Evolutionary conservation across 805 yeast species (phyloP).

Genomic region (Ascoidea tarda): DNA sequence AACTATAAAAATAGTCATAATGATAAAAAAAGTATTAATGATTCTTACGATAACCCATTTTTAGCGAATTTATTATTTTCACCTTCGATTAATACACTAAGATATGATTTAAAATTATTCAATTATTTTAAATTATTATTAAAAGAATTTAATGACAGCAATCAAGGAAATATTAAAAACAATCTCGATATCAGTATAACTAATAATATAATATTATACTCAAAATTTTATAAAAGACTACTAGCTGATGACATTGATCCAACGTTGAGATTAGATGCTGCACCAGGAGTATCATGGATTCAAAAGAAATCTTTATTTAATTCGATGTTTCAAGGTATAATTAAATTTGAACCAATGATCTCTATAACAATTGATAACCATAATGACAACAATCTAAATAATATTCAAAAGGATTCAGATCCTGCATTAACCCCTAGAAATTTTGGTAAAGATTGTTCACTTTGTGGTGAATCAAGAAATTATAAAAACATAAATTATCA

Average conservation of each 20-base stretch:
- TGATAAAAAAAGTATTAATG: no score
- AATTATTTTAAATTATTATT: conserved; percentile 22
- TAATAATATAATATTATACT: neutral
- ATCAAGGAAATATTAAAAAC: neutral
- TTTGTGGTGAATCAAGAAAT: conserved; percentile 71
- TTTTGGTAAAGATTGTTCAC: conserved; percentile 56
- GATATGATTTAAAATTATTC: conserved; percentile 26
- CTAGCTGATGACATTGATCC: conserved; percentile 74
- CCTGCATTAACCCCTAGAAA: conserved; percentile 79
- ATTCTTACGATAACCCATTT: neutral
- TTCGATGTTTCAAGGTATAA: conserved; percentile 65
- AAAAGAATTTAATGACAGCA: conserved; percentile 8
- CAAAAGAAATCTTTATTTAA: conserved; percentile 46
- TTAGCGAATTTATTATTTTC: conserved; percentile 18
- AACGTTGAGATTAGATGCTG: conserved; percentile 43
- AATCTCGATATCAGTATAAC: neutral
- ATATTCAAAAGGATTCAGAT: conserved; percentile 11
- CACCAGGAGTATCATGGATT: conserved; percentile 52
- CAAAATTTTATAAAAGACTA: conserved; percentile 45
- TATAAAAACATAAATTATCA: conserved; percentile 18
- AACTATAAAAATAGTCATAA: no score
- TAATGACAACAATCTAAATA: conserved; percentile 9
- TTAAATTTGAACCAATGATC: conserved; percentile 73
- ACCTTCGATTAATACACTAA: conserved; percentile 25
- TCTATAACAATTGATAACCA: conserved; percentile 55